Base-by-base conservation (phyloP, 176 grass and related monocot species). In the Oropetium thomaeum region DNA sequence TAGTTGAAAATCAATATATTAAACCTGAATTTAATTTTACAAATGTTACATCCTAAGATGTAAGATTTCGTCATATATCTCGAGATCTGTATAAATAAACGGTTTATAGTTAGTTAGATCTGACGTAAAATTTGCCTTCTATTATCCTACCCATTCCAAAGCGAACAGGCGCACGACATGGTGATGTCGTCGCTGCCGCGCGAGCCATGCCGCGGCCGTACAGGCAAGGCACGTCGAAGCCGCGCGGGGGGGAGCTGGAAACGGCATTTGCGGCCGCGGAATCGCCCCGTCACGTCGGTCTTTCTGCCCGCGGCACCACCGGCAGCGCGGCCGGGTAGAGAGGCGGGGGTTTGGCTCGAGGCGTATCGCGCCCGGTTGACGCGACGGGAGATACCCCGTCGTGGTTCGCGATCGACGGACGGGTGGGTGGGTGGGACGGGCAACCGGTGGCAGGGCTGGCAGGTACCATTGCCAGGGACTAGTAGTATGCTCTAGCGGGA, bases 151-250 rank as follows among this genome's bases (percentile, higher is more conserved):
- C n/a, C n/a, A n/a, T n/a, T 38, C 35, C 35, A 38, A 38, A 4
- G 35, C 8, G 8, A 17, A 48, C n/a, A 1, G 16, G 11, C 57
- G 13, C 57, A 16, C 27, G 27, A 30, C 27, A 5, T 12, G 22
- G 7, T 33, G 32, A 65, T 5, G 9, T n/a, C 53, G 25, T 35
- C 33, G 49, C 31, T 42, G 73, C 63, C 74, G 58, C 27, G n/a
- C 29, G 3, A 57, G 25, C 34, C 23, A 17, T 66, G 76, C 48
- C 60, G 68, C 62, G 26, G 62, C 51, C 83, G 76, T 53, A 74
- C 70, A 49, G 29, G 70, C 61, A 67, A 37, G 51, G 69, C 69
- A 74, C 76, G 69, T 14, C 75, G 26, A n/a, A n/a, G n/a, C n/a
- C n/a, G n/a, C n/a, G n/a, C n/a, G n/a, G n/a, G n/a, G n/a, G n/a